Evolutionary conservation across 75 land plant genomes (phyloP), one percentile per base, ranked within the genome.

Genomic region (Pinus tabuliformis): DNA sequence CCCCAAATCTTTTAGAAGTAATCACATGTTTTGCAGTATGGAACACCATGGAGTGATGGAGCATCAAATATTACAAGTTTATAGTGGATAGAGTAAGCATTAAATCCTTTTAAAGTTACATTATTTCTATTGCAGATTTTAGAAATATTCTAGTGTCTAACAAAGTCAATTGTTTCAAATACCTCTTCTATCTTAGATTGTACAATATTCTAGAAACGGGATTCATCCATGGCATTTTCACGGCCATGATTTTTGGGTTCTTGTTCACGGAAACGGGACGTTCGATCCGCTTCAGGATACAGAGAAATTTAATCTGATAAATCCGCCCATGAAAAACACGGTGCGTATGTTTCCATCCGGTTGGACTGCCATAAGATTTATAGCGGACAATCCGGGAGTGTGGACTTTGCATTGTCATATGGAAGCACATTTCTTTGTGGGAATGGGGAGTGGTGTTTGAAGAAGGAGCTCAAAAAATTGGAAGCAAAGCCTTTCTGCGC

Each of bases 161-260:
- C 26, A 26, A 26, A 26, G 26, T 26, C 26, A 26, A 26, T 26
- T 26, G 26, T 26, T 26, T 26, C 26, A 26, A 26, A 0, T 26
- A 26, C 26, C 26, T 26, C 26, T 26, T 26, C 26, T 0, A 26
- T 26, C 26, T 26, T 26, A 26, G 26, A 26, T 26, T 26, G 26
- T 26, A 26, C 26, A 26, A 26, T 26, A 26, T 26, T 26, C 26
- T 26, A 26, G 26, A 26, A 26, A 26, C 56, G 93, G 92, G 80
- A 87, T 94, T 12, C 95, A 96, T 71, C 93, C 97, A 37, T 94
- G 99, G 99, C 97, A 96, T 70, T 77, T 96, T 70, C 97, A 94
- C 65, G 97, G 93, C 16, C 99, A 96, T 75, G 93, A 94, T 68
- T 94, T 94, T 78, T 93, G 97, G 99, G 88, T 96, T 17, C 52